Evolutionary conservation across 2,329 filamentous ascomycete species (phyloP).

Genomic region (Bisporella sp.): DNA sequence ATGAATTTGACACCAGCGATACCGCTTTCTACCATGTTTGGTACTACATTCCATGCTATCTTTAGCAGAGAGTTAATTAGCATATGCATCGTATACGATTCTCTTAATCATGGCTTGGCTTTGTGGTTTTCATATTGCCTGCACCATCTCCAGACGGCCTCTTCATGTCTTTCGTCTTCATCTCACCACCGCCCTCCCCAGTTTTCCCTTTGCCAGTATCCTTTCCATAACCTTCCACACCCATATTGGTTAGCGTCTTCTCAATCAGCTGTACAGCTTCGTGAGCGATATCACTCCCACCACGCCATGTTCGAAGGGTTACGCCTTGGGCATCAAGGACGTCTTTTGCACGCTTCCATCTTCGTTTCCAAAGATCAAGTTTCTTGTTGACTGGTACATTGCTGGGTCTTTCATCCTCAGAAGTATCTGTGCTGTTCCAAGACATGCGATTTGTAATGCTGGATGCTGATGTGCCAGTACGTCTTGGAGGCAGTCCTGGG

Average conservation of each 20-base stretch:
- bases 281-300: conserved; percentile 60
- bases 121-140: neutral
- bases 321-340: conserved; percentile 59
- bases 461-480: conserved; percentile 3
- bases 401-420: conserved; percentile 21
- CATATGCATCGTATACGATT: neutral
- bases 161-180: conserved; percentile 28
- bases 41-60: no score
- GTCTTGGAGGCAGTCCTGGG: conserved; percentile 17
- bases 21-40: no score
- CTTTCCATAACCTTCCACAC: conserved; percentile 24
- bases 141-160: conserved; percentile 8
- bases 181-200: conserved; percentile 23
- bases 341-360: conserved; percentile 59
- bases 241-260: conserved; percentile 41
- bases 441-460: conserved; percentile 14
- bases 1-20: no score
- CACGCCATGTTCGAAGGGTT: conserved; percentile 64
- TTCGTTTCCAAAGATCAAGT: conserved; percentile 63
- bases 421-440: conserved; percentile 18
- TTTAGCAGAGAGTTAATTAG: no score
- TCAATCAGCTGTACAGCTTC: conserved; percentile 61
- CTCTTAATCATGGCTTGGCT: neutral
- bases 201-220: conserved; percentile 20
- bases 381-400: conserved; percentile 50